Evolutionary conservation across 2,329 filamentous ascomycete genomes (phyloP).

Genomic region (Phaeoacremonium minimum): DNA sequence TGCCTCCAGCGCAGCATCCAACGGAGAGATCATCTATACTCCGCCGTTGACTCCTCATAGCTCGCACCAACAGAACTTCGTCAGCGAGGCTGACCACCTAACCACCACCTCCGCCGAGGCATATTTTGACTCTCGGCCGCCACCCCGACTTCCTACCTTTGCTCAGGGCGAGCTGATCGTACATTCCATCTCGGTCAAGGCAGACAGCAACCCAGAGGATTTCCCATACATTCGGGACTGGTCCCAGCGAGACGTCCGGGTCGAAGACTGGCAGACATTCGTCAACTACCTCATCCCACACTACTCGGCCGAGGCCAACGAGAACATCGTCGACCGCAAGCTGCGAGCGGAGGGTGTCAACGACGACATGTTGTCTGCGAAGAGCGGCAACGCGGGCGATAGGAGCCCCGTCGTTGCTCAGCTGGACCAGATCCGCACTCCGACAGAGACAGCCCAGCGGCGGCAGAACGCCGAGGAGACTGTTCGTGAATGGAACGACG

Average conservation of each 20-base stretch:
- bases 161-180: conserved; percentile 13
- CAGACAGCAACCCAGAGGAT: conserved; percentile 31
- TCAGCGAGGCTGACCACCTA: conserved; percentile 18
- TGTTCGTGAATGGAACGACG: conserved; percentile 51
- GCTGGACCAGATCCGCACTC: conserved; percentile 27
- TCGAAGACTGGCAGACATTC: conserved; percentile 57
- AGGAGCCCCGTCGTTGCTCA: conserved; percentile 35
- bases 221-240: conserved; percentile 37
- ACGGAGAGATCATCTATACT: conserved; percentile 43
- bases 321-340: conserved; percentile 44
- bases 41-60: conserved; percentile 43
- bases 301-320: conserved; percentile 37
- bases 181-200: conserved; percentile 27
- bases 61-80: conserved; percentile 19
- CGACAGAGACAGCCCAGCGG: conserved; percentile 17
- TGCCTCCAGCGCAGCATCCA: conserved; percentile 33
- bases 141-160: conserved; percentile 11
- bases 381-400: conserved; percentile 17
- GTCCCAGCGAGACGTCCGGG: conserved; percentile 36
- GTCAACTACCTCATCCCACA: conserved; percentile 51
- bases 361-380: conserved; percentile 13
- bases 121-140: conserved; percentile 43
- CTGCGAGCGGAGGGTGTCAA: conserved; percentile 32
- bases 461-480: conserved; percentile 30
- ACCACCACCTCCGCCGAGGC: conserved; percentile 27